Evolutionary conservation across 495 filamentous ascomycete genomes (phyloP).

Genomic region (Hypoxylon trugodes): DNA sequence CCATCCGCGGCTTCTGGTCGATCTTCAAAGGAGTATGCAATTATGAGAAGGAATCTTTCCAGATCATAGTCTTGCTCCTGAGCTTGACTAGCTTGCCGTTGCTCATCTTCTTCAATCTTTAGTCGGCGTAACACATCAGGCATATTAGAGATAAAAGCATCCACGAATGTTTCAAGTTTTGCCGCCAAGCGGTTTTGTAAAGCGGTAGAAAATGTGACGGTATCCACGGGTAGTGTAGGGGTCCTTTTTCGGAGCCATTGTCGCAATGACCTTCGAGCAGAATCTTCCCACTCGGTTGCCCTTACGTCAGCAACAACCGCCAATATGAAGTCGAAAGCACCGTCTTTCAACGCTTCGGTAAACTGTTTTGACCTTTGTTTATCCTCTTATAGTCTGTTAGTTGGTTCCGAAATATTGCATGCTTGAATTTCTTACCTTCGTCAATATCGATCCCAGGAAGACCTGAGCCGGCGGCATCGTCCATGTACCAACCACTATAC

Average conservation of each 20-base stretch:
- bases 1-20: constrained; percentile 81
- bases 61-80: constrained; percentile 81
- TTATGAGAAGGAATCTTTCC: constrained; percentile 90
- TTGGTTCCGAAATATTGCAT: constrained; percentile 18
- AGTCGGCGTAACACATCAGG: constrained; percentile 88
- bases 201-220: constrained; percentile 65
- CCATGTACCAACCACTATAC: constrained; percentile 88
- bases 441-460: constrained; percentile 62
- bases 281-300: constrained; percentile 78
- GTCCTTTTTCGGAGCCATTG: constrained; percentile 81
- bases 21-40: constrained; percentile 88
- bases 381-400: constrained; percentile 59
- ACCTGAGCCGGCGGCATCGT: constrained; percentile 64
- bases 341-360: constrained; percentile 80
- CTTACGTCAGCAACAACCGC: constrained; percentile 81
- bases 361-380: constrained; percentile 75
- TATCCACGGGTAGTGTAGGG: constrained; percentile 68
- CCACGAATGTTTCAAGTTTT: constrained; percentile 84
- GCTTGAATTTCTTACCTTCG: constrained; percentile 41
- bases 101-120: constrained; percentile 88
- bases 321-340: constrained; percentile 90
- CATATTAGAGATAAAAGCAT: constrained; percentile 91
- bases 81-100: constrained; percentile 73
- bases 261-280: constrained; percentile 75
- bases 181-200: constrained; percentile 77